Evolutionary conservation across 257 asterid species (phyloP).

Genomic region (Henckelia pumila): DNA sequence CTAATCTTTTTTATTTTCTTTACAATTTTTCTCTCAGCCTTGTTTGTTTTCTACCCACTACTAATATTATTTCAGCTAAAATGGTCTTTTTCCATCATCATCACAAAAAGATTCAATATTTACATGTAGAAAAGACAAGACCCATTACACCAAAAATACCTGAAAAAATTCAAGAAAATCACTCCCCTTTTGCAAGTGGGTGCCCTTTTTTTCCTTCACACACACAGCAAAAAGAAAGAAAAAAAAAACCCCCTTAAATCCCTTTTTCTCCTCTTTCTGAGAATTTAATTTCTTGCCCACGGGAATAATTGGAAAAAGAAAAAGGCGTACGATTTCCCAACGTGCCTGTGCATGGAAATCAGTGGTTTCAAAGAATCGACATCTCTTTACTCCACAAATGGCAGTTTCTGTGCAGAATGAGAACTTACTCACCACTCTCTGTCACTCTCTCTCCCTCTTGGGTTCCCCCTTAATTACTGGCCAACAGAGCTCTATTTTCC

Average conservation of each 20-base stretch:
- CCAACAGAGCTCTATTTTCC: neutral
- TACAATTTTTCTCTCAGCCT: conserved; percentile 27
- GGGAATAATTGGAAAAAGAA: neutral
- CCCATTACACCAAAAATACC: conserved; percentile 38
- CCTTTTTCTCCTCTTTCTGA: neutral
- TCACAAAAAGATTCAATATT: conserved; percentile 28
- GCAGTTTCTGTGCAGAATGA: neutral
- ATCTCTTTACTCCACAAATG: neutral
- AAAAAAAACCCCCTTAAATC: no score
- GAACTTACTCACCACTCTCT: no score
- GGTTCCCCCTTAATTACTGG: neutral
- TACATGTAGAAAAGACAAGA: conserved; percentile 43
- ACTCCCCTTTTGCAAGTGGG: neutral
- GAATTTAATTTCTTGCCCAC: neutral
- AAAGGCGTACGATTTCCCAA: neutral
- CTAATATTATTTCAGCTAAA: conserved; percentile 41
- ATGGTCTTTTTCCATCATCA: conserved; percentile 25
- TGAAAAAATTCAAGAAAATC: conserved; percentile 4
- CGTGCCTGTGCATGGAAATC: neutral
- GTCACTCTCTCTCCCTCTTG: neutral
- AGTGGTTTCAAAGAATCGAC: neutral
- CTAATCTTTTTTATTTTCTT: conserved; percentile 9
- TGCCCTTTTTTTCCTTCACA: neutral
- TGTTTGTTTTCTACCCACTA: conserved; percentile 31
- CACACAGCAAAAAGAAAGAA: no score